These are phyloP conservation scores for Sutorius eximius DNA, from an alignment of 1,284 basidiomycete genomes.

Conservation along the genomic window DNA sequence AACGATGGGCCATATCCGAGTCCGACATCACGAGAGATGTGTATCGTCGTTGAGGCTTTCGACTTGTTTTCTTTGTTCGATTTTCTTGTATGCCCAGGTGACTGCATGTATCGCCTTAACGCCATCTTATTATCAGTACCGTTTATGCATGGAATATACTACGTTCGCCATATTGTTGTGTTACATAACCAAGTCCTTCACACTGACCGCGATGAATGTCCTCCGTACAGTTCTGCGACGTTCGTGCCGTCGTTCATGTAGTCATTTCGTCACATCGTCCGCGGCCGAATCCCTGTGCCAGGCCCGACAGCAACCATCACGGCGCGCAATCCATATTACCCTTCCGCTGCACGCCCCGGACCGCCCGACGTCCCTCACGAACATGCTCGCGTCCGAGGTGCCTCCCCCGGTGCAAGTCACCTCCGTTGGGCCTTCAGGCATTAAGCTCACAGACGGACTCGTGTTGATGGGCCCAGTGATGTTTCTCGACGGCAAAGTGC, in stretches of 20 bases:
- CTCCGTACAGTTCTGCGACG: conserved; percentile 11
- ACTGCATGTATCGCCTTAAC: conserved; percentile 12
- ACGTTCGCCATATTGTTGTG: neutral
- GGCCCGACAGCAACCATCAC: neutral
- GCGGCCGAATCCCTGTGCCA: neutral
- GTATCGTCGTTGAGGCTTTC: conserved; percentile 17
- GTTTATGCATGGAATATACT: neutral
- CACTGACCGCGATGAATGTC: conserved; percentile 8
- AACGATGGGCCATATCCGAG: conserved; percentile 32
- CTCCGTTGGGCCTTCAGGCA: conserved; percentile 58
- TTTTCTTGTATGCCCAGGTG: neutral
- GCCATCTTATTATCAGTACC: neutral
- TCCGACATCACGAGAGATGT: conserved; percentile 23
- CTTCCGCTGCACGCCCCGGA: conserved; percentile 15
- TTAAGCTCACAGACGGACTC: conserved; percentile 74
- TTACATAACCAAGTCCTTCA: neutral
- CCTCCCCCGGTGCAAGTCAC: conserved; percentile 71
- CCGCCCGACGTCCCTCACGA: conserved; percentile 48
- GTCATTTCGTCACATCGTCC: neutral
- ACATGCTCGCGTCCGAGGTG: conserved; percentile 69
- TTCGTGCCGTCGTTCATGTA: neutral
- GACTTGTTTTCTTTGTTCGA: neutral
- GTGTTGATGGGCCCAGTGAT: conserved; percentile 76
- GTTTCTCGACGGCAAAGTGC: conserved; percentile 83
- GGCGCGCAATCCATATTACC: conserved; percentile 22